These are phyloP conservation scores for Penium margaritaceum DNA, from an alignment of 139 green algal genomes.

Conservation along the genomic window DNA sequence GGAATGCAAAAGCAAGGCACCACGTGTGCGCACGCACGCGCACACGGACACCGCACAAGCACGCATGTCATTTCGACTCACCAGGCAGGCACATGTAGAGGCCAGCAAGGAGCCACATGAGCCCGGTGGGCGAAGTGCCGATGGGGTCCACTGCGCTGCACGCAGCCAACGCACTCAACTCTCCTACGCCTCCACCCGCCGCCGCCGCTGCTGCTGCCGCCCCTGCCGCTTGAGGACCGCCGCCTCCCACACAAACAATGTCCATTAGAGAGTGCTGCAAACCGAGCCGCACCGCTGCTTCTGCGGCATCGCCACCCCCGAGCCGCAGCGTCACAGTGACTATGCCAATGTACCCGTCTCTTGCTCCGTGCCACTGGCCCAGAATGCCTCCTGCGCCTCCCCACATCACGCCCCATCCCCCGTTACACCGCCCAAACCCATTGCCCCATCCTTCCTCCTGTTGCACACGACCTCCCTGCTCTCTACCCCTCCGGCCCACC, in stretches of 20 bases:
- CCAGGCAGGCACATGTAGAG: slow-evolving; percentile 24
- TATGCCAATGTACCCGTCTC: slow-evolving; percentile 30
- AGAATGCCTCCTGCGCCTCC: slow-evolving; percentile 1
- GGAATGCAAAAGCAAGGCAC: too few species aligned
- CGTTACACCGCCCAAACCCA: slow-evolving; percentile 13
- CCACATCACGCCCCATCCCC: slow-evolving; percentile 27
- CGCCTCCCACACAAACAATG: slow-evolving; percentile 19
- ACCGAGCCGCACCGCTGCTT: not conserved
- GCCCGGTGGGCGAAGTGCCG: slow-evolving; percentile 26
- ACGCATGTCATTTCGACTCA: not conserved
- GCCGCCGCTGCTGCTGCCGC: not conserved
- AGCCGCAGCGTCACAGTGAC: slow-evolving; percentile 14
- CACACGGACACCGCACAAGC: too few species aligned
- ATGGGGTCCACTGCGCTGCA: not conserved
- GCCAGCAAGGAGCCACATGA: slow-evolving; percentile 26
- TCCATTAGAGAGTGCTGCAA: not conserved
- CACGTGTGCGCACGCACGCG: too few species aligned
- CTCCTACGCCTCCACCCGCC: not conserved
- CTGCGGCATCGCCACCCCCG: slow-evolving; percentile 3
- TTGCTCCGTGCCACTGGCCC: slow-evolving; percentile 20
- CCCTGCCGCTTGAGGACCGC: not conserved
- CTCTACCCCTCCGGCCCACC: too few species aligned
- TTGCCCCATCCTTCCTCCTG: not conserved
- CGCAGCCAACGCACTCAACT: too few species aligned
- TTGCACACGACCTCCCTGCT: not conserved